phyloP scores from a whole-genome alignment of 352 stramenopile species.

The Pythium brassicae region DNA sequence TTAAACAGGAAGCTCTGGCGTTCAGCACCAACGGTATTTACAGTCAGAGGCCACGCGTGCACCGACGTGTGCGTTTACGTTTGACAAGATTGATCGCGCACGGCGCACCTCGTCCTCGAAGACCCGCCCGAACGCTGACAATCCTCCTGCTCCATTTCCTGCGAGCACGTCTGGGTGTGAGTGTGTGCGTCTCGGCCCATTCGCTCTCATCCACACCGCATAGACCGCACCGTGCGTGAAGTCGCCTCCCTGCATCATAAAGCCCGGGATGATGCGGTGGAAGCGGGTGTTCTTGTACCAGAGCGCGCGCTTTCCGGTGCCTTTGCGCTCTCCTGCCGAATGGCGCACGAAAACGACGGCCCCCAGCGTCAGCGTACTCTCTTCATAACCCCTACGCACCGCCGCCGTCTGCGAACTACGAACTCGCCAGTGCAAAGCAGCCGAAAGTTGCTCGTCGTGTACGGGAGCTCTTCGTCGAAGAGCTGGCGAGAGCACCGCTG shows the following conservation, averaged over 20 bases:
- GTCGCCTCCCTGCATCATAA: slow-evolving; percentile 98
- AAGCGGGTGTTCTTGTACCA: slow-evolving; percentile 95
- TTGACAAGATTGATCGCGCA: background rate
- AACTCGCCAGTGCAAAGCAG: slow-evolving; percentile 56
- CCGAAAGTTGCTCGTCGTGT: slow-evolving; percentile 65
- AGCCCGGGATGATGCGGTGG: slow-evolving; percentile 97
- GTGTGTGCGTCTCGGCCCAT: background rate
- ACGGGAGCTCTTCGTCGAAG: slow-evolving; percentile 67
- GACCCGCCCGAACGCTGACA: slow-evolving; percentile 90
- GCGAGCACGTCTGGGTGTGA: background rate
- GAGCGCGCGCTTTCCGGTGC: slow-evolving; percentile 41
- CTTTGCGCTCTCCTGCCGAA: slow-evolving; percentile 37
- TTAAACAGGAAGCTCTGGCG: slow-evolving; percentile 86
- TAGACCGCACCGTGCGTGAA: slow-evolving; percentile 69
- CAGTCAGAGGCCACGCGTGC: background rate
- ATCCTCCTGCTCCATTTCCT: slow-evolving; percentile 91
- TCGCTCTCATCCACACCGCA: too few species aligned
- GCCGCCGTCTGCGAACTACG: background rate
- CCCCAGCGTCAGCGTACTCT: too few species aligned
- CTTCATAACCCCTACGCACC: too few species aligned
- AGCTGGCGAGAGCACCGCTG: slow-evolving; percentile 26
- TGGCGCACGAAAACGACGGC: background rate
- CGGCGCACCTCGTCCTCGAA: slow-evolving; percentile 94
- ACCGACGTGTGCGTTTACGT: background rate
- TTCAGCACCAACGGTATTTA: background rate